A percentile compares a stretch with the other conserved stretches of the same genome.
These are phyloP conservation scores for Lactarius evosmus DNA, from an alignment of 768 basidiomycete species.

Conservation along the genomic window DNA sequence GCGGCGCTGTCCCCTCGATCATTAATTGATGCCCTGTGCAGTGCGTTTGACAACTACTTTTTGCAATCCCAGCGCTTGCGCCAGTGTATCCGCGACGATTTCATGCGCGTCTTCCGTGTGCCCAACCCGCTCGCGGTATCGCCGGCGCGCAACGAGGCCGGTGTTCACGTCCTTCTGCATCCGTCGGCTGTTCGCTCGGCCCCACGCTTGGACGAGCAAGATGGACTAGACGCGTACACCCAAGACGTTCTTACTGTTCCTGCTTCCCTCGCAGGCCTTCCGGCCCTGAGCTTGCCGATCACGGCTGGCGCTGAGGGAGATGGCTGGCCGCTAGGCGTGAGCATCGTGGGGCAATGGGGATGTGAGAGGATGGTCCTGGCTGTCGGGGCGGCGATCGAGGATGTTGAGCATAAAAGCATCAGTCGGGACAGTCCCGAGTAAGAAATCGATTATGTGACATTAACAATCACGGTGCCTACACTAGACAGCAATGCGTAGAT, in stretches of 20 bases:
- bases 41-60: slow-evolving; percentile 97
- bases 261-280: slow-evolving; percentile 85
- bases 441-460: slow-evolving; percentile 13
- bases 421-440: background rate
- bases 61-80: slow-evolving; percentile 87
- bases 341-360: slow-evolving; percentile 88
- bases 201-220: slow-evolving; percentile 46
- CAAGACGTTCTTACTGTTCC: slow-evolving; percentile 93
- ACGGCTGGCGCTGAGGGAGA: slow-evolving; percentile 39
- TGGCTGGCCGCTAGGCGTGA: slow-evolving; percentile 83
- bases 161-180: slow-evolving; percentile 81
- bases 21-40: slow-evolving; percentile 33
- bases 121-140: slow-evolving; percentile 46
- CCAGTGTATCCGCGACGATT: slow-evolving; percentile 66
- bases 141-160: slow-evolving; percentile 21
- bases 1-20: background rate
- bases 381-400: slow-evolving; percentile 50
- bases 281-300: slow-evolving; percentile 70
- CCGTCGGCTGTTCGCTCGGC: slow-evolving; percentile 87
- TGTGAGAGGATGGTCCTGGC: slow-evolving; percentile 56
- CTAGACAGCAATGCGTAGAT: slow-evolving; percentile 6
- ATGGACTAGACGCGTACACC: slow-evolving; percentile 58
- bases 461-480: slow-evolving; percentile 10
- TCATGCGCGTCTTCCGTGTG: slow-evolving; percentile 61
- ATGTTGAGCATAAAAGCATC: background rate